phyloP scores from a whole-genome alignment of 2,329 filamentous ascomycete species.

The Parastagonospora nodorum region DNA sequence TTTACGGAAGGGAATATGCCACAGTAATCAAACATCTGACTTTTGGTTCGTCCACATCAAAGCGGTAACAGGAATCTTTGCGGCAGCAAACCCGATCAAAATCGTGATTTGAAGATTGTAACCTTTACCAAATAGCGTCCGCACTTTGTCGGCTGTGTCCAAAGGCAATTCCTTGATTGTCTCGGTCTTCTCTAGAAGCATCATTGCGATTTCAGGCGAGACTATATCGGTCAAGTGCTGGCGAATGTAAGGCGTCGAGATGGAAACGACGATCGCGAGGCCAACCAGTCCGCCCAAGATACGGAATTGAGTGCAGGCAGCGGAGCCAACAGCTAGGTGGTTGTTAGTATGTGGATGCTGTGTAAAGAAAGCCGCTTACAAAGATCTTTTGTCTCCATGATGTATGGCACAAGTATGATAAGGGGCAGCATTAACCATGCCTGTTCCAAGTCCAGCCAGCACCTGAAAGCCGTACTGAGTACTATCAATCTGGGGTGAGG shows the following conservation, averaged over 20 bases:
- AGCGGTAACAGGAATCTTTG: constrained; percentile 8
- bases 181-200: constrained; percentile 8
- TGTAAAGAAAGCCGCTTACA: constrained; percentile 2
- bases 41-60: constrained; percentile 17
- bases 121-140: constrained; percentile 7
- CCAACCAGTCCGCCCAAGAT: constrained; percentile 12
- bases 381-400: constrained; percentile 17
- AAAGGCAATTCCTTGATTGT: background rate
- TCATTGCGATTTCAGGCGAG: background rate
- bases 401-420: constrained; percentile 11
- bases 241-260: constrained; percentile 13
- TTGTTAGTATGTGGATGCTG: background rate
- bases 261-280: constrained; percentile 10
- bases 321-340: constrained; percentile 9
- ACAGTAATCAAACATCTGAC: background rate
- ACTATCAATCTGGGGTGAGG: background rate
- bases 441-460: constrained; percentile 15
- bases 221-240: constrained; percentile 4
- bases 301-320: constrained; percentile 14
- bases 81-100: constrained; percentile 15
- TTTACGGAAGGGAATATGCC: too few species aligned
- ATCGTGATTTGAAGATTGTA: constrained; percentile 22
- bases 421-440: constrained; percentile 6
- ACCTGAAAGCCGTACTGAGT: constrained; percentile 20
- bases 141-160: background rate